These are phyloP conservation scores for Daldinia caldariorum DNA, from an alignment of 495 filamentous ascomycete genomes.

Conservation along the genomic window DNA sequence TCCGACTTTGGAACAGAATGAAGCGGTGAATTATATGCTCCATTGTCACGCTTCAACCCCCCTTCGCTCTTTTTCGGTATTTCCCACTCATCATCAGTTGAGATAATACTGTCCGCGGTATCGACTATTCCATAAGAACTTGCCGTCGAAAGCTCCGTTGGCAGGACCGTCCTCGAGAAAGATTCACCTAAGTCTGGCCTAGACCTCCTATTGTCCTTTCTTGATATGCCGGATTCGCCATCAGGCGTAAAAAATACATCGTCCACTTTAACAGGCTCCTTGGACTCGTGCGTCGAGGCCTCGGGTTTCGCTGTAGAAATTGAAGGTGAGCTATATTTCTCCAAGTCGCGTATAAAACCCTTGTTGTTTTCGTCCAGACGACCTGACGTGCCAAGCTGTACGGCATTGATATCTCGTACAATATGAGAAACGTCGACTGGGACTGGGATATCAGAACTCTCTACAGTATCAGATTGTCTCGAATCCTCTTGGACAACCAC, in stretches of 20 bases:
- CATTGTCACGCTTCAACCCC: conserved; percentile 46
- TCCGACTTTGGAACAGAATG: conserved; percentile 29
- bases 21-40: conserved; percentile 36
- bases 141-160: conserved; percentile 46
- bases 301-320: conserved; percentile 3
- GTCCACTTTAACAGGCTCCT: neutral
- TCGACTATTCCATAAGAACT: conserved; percentile 44
- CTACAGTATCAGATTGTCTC: conserved; percentile 31
- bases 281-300: neutral
- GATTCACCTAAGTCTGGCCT: conserved; percentile 45
- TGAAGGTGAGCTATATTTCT: conserved; percentile 19
- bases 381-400: conserved; percentile 36
- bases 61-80: conserved; percentile 46
- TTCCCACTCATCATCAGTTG: conserved; percentile 47
- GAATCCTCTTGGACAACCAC: conserved; percentile 42
- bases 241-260: conserved; percentile 11
- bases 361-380: conserved; percentile 38
- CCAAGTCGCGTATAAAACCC: conserved; percentile 39
- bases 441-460: conserved; percentile 33
- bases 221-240: conserved; percentile 13
- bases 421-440: conserved; percentile 47
- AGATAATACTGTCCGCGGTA: conserved; percentile 32
- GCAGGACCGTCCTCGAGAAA: conserved; percentile 31
- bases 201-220: conserved; percentile 19
- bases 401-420: conserved; percentile 25